Conservation (phyloP, 345 rosid species). For the Aegle marmelos region DNA sequence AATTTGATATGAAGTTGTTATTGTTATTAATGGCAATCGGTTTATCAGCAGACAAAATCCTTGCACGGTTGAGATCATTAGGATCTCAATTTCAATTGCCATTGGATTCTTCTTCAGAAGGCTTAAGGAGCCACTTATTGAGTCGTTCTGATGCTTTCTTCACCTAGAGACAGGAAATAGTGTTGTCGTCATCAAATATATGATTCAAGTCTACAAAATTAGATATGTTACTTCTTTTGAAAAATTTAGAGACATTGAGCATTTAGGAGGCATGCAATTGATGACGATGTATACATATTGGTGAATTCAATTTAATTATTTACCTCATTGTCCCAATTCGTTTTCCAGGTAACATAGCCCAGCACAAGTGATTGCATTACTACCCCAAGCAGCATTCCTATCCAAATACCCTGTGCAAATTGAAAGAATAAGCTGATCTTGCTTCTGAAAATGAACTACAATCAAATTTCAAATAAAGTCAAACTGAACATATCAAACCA, state of each 20-base stretch:
- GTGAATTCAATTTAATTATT: background rate
- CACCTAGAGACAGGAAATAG: constrained; percentile 22
- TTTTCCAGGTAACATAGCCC: constrained; percentile 40
- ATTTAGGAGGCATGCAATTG: background rate
- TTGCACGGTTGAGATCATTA: background rate
- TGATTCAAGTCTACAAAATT: background rate
- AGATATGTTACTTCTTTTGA: background rate
- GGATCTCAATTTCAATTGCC: background rate
- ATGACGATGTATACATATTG: background rate
- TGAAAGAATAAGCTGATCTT: background rate
- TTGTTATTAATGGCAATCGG: background rate
- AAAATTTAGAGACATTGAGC: background rate
- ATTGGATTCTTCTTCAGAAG: constrained; percentile 18
- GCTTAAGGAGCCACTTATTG: constrained; percentile 31
- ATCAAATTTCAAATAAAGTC: no score
- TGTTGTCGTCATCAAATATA: background rate
- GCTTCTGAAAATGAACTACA: no score
- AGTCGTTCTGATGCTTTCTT: constrained; percentile 35
- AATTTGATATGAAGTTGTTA: no score
- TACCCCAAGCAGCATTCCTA: constrained; percentile 51
- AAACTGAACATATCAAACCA: no score
- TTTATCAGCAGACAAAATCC: background rate
- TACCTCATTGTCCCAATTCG: constrained; percentile 60
- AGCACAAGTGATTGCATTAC: constrained; percentile 31
- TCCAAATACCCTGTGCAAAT: constrained; percentile 50